phyloP scores from a whole-genome alignment of 2,329 filamentous ascomycete genomes.

The Colletotrichum tofieldiae region DNA sequence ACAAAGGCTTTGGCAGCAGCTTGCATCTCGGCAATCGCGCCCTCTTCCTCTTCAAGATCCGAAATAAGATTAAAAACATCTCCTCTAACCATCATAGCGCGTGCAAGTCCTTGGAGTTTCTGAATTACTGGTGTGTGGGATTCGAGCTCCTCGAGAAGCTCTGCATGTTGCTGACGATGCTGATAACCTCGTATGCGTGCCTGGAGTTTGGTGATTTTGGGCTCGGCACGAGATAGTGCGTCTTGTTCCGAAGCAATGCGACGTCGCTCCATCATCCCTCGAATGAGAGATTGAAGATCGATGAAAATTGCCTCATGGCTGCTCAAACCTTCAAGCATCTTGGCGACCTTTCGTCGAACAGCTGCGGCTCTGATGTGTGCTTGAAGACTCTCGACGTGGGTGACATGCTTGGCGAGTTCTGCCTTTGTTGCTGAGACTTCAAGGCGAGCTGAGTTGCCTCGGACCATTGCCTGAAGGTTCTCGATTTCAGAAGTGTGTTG shows the following conservation, averaged over 20 bases:
- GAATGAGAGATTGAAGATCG: constrained; percentile 71
- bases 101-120: constrained; percentile 80
- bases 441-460: constrained; percentile 65
- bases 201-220: constrained; percentile 75
- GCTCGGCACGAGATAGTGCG: constrained; percentile 71
- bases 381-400: constrained; percentile 65
- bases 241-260: constrained; percentile 65
- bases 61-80: constrained; percentile 81
- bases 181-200: constrained; percentile 76
- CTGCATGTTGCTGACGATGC: constrained; percentile 72
- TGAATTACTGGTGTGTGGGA: constrained; percentile 78
- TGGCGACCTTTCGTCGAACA: constrained; percentile 65
- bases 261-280: constrained; percentile 74
- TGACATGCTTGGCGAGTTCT: constrained; percentile 63
- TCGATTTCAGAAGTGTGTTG: constrained; percentile 54
- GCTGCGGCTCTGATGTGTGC: constrained; percentile 69
- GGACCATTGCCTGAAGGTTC: constrained; percentile 60
- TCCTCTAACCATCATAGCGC: constrained; percentile 84
- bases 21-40: constrained; percentile 82
- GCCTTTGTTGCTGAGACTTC: constrained; percentile 60
- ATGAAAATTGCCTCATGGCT: constrained; percentile 63
- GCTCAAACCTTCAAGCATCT: constrained; percentile 64
- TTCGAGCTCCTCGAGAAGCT: constrained; percentile 79
- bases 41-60: constrained; percentile 87
- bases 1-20: constrained; percentile 80